Evolutionary conservation across 108 stramenopile genomes (phyloP).

Genomic region (Parietichytrium sp.): DNA sequence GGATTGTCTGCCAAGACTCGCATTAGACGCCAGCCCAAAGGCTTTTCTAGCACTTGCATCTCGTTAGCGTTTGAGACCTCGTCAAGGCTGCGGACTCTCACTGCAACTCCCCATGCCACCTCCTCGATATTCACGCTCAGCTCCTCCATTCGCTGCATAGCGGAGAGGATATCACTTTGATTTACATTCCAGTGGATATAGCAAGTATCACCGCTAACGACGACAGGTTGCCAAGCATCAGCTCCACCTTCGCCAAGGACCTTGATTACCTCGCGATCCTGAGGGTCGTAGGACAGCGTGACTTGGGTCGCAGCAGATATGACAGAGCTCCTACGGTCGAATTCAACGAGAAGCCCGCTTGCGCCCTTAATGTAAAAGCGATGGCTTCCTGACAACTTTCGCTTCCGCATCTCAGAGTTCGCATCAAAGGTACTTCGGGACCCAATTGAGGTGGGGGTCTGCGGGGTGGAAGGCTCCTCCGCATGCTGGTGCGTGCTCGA

Average conservation of each 20-base stretch:
- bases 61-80: conserved; percentile 5
- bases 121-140: conserved; percentile 17
- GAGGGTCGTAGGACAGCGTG: conserved; percentile 7
- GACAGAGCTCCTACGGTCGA: conserved; percentile 28
- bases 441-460: too few species aligned
- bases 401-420: background rate
- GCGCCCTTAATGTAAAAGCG: conserved; percentile 30
- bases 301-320: conserved; percentile 24
- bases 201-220: conserved; percentile 23
- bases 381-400: conserved; percentile 2
- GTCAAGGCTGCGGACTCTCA: conserved; percentile 26
- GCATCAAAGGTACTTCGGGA: too few species aligned
- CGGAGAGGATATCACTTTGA: background rate
- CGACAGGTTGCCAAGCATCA: conserved; percentile 23
- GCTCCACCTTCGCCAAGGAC: conserved; percentile 22
- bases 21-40: conserved; percentile 23
- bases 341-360: conserved; percentile 14
- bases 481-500: background rate
- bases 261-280: conserved; percentile 21
- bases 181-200: conserved; percentile 38
- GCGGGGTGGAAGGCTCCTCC: too few species aligned
- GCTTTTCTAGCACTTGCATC: background rate
- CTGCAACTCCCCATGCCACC: conserved; percentile 29
- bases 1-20: conserved; percentile 29
- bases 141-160: conserved; percentile 23